These are phyloP conservation scores for Aspergillus luchuensis DNA, from an alignment of 2,329 filamentous ascomycete genomes.

Conservation along the genomic window DNA sequence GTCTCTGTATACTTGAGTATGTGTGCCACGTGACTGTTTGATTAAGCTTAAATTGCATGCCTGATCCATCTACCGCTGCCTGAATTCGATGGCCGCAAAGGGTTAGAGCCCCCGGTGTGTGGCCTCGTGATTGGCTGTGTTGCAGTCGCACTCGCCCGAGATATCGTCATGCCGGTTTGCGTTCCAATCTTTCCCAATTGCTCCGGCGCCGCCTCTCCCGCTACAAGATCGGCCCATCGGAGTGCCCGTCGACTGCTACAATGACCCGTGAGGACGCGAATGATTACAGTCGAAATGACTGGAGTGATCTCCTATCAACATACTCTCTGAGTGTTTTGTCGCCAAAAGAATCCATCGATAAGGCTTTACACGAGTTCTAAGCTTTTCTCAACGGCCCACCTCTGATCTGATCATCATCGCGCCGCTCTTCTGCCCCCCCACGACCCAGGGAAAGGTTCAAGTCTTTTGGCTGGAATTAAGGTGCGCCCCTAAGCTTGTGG, in stretches of 20 bases:
- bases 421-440: neutral
- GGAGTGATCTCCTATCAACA: too few species aligned
- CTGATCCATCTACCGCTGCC: constrained; percentile 5
- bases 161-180: constrained; percentile 6
- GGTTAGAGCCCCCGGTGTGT: neutral
- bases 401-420: neutral
- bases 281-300: neutral
- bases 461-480: constrained; percentile 8
- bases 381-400: neutral
- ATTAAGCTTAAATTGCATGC: constrained; percentile 12
- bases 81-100: constrained; percentile 4
- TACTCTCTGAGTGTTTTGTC: too few species aligned
- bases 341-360: neutral
- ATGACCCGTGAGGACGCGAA: neutral
- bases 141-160: constrained; percentile 12
- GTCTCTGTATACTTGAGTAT: neutral
- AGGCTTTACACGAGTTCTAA: neutral
- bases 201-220: neutral
- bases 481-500: constrained; percentile 6
- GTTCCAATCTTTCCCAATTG: neutral
- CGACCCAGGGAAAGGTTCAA: constrained; percentile 1
- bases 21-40: neutral
- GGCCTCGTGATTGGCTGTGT: constrained; percentile 11
- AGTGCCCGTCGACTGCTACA: neutral
- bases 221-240: neutral